Conservation (phyloP, 768 basidiomycete genomes). For the Boletales sp. region DNA sequence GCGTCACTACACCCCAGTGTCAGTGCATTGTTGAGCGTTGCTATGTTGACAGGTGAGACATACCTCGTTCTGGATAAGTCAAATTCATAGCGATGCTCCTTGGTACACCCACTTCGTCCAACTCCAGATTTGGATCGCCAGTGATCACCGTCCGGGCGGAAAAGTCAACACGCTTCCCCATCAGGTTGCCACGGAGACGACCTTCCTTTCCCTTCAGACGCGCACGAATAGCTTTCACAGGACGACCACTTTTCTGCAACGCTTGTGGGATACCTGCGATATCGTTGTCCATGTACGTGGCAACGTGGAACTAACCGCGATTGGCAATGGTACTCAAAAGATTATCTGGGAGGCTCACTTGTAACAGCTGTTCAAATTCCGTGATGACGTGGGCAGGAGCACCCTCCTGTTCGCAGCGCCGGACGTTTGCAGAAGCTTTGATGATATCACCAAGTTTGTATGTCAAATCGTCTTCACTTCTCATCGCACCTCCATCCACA, state of each 20-base stretch:
- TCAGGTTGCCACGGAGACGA: conserved; percentile 93
- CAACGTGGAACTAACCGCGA: conserved; percentile 81
- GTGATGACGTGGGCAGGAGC: conserved; percentile 94
- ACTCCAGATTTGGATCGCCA: conserved; percentile 93
- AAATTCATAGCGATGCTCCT: conserved; percentile 94
- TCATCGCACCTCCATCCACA: conserved; percentile 94
- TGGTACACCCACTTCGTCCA: conserved; percentile 97
- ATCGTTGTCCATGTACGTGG: conserved; percentile 99
- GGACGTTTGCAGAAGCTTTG: conserved; percentile 89
- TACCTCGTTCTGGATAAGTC: conserved; percentile 95
- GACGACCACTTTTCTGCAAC: conserved; percentile 93
- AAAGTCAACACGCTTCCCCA: conserved; percentile 99
- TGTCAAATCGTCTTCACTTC: conserved; percentile 97
- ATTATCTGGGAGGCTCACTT: conserved; percentile 48
- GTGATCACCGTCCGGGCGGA: conserved; percentile 99
- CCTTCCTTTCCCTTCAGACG: conserved; percentile 99
- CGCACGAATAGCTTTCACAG: conserved; percentile 97
- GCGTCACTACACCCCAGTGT: conserved; percentile 63
- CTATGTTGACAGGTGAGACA: conserved; percentile 13
- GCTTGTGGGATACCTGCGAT: conserved; percentile 98
- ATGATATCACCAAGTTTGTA: conserved; percentile 97
- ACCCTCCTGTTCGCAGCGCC: conserved; percentile 92
- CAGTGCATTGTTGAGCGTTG: neutral
- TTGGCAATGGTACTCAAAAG: neutral
- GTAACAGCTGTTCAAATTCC: conserved; percentile 93